Evolutionary conservation across 1,139 yeast genomes (phyloP).

Genomic region (Saccharomycopsis hybrid): DNA sequence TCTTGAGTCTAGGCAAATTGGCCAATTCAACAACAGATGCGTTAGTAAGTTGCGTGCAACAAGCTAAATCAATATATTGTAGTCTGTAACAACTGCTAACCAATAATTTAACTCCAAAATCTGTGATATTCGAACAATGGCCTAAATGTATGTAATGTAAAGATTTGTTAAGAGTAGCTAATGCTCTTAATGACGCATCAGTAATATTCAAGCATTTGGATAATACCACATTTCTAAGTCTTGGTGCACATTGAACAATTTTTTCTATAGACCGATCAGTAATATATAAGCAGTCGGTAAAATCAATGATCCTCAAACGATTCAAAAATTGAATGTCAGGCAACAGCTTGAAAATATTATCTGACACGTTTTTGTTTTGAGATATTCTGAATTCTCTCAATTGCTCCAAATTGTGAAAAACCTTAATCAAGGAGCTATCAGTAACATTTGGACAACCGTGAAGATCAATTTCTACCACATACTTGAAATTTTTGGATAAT

Average conservation of each 20-base stretch:
- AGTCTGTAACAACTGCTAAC: conserved; percentile 78
- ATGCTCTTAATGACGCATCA: conserved; percentile 69
- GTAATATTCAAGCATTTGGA: conserved; percentile 88
- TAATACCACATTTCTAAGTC: conserved; percentile 77
- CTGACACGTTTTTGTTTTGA: conserved; percentile 64
- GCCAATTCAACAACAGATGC: conserved; percentile 75
- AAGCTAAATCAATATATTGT: conserved; percentile 91
- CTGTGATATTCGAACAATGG: conserved; percentile 88
- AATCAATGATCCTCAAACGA: conserved; percentile 69
- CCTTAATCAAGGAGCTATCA: conserved; percentile 51
- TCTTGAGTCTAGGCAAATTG: conserved; percentile 68
- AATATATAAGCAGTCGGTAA: conserved; percentile 77
- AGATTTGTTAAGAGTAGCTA: conserved; percentile 70
- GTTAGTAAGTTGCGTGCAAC: conserved; percentile 87
- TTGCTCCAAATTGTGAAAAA: conserved; percentile 61
- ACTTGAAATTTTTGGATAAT: conserved; percentile 64
- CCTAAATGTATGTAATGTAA: conserved; percentile 90
- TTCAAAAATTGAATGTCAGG: conserved; percentile 33
- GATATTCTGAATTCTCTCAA: conserved; percentile 81
- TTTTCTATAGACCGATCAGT: conserved; percentile 75
- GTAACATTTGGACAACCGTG: conserved; percentile 76
- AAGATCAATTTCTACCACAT: conserved; percentile 83
- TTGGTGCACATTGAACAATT: conserved; percentile 72
- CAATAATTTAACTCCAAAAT: conserved; percentile 71
- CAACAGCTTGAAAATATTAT: conserved; percentile 41